A percentile compares a stretch with the other conserved stretches of the same genome.
phyloP scores from a whole-genome alignment of 164 flowering plant genomes.

The Umbilicus rupestris region DNA sequence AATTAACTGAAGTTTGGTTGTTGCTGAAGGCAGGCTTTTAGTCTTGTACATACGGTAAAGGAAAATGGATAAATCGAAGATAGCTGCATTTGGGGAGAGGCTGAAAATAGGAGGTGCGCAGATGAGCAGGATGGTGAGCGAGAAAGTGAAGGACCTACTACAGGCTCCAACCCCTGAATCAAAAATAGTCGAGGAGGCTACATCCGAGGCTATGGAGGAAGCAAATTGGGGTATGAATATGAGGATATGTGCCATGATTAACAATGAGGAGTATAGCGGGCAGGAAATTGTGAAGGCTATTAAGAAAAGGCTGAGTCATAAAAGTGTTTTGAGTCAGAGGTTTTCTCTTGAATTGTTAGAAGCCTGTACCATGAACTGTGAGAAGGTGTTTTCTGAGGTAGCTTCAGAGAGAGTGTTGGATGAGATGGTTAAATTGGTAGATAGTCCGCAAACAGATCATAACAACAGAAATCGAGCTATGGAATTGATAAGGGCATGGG shows the following conservation, averaged over 20 bases:
- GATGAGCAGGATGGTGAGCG: conserved; percentile 51
- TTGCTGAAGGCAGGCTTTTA: too few relatives aligned
- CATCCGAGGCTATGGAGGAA: conserved; percentile 45
- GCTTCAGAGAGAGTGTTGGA: conserved; percentile 91
- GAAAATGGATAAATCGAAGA: conserved; percentile 46
- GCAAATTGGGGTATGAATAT: conserved; percentile 79
- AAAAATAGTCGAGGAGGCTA: conserved; percentile 75
- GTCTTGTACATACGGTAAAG: neutral
- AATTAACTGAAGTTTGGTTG: neutral
- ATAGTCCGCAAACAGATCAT: conserved; percentile 39
- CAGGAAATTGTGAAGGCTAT: conserved; percentile 57
- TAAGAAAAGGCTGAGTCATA: conserved; percentile 55
- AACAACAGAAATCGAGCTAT: conserved; percentile 35
- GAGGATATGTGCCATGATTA: conserved; percentile 61
- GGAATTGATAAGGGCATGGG: conserved; percentile 80
- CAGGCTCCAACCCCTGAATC: conserved; percentile 63
- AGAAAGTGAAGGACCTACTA: conserved; percentile 60
- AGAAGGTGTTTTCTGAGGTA: conserved; percentile 76
- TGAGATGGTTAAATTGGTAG: conserved; percentile 79
- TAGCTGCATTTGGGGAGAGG: conserved; percentile 52
- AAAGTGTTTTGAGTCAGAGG: conserved; percentile 32
- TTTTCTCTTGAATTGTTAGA: conserved; percentile 71
- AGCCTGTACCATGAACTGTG: conserved; percentile 70
- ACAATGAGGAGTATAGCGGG: conserved; percentile 56
- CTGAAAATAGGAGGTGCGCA: conserved; percentile 56